phyloP scores from a whole-genome alignment of 2,329 filamentous ascomycete species.

The Ophiocordyceps unilateralis region DNA sequence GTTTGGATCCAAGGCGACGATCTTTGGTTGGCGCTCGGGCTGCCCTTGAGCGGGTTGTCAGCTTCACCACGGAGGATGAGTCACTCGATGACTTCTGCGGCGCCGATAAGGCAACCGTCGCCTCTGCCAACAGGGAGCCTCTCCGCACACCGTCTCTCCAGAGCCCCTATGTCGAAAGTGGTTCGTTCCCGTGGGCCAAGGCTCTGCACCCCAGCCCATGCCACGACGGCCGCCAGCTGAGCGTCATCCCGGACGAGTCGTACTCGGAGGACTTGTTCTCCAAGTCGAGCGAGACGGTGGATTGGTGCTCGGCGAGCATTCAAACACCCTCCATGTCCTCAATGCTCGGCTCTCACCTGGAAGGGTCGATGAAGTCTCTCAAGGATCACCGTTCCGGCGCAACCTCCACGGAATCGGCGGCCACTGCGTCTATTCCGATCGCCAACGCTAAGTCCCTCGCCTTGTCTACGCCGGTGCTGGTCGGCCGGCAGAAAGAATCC shows the following conservation, averaged over 20 bases:
- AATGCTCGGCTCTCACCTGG: slow-evolving; percentile 66
- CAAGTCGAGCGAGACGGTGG: slow-evolving; percentile 51
- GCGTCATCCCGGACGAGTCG: slow-evolving; percentile 63
- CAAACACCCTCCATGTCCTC: slow-evolving; percentile 73
- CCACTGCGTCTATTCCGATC: slow-evolving; percentile 59
- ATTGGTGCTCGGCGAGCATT: slow-evolving; percentile 63
- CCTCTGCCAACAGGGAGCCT: slow-evolving; percentile 83
- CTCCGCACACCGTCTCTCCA: slow-evolving; percentile 90
- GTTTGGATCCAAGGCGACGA: slow-evolving; percentile 76
- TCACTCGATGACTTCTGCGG: slow-evolving; percentile 84
- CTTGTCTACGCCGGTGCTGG: slow-evolving; percentile 60
- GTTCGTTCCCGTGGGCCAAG: slow-evolving; percentile 90
- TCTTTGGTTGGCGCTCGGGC: slow-evolving; percentile 64
- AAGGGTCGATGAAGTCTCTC: slow-evolving; percentile 63
- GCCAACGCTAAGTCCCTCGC: slow-evolving; percentile 59
- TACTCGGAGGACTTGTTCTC: slow-evolving; percentile 78
- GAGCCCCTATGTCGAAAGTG: slow-evolving; percentile 63
- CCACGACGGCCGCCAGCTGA: slow-evolving; percentile 60
- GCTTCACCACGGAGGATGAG: slow-evolving; percentile 90
- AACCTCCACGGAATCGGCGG: slow-evolving; percentile 37
- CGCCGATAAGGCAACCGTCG: slow-evolving; percentile 57
- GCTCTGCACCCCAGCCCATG: slow-evolving; percentile 63
- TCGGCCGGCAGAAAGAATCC: slow-evolving; percentile 57
- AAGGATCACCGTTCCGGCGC: slow-evolving; percentile 23
- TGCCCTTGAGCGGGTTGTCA: slow-evolving; percentile 62